These are phyloP conservation scores for Dioscorea cayenensis DNA, from an alignment of 116 monocot genomes.

Conservation along the genomic window DNA sequence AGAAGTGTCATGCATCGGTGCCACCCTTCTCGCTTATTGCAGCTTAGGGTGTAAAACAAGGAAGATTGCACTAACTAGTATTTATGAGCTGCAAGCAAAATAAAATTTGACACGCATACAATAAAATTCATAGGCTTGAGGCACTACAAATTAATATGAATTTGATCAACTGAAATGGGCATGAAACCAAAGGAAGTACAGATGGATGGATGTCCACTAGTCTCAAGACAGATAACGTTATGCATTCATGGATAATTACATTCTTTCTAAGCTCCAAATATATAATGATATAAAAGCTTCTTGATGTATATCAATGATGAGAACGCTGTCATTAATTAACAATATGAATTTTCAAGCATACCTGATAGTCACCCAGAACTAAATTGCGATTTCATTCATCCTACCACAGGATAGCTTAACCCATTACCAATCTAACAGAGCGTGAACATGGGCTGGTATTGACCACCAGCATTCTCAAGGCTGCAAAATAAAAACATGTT, in stretches of 20 bases:
- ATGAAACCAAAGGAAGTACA: background rate
- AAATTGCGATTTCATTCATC: constrained; percentile 12
- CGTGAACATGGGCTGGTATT: constrained; percentile 70
- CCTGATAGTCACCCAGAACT: constrained; percentile 35
- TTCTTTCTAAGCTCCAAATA: background rate
- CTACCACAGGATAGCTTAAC: constrained; percentile 35
- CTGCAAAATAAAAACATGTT: constrained; percentile 38
- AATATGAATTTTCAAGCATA: constrained; percentile 15
- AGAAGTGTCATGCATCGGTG: constrained; percentile 87
- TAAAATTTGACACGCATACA: background rate
- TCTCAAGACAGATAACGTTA: background rate
- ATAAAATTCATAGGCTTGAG: background rate
- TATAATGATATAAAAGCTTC: too few species aligned
- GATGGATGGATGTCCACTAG: background rate
- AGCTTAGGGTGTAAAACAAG: constrained; percentile 85
- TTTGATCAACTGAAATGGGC: background rate
- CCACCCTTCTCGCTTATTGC: constrained; percentile 94
- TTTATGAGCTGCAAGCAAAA: constrained; percentile 45
- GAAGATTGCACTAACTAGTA: constrained; percentile 65
- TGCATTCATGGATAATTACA: background rate
- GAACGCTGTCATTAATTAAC: background rate
- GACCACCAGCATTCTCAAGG: constrained; percentile 95
- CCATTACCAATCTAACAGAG: constrained; percentile 62
- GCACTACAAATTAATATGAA: background rate
- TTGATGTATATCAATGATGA: too few species aligned